phyloP scores from a whole-genome alignment of 2,329 filamentous ascomycete species.

The Aureobasidium sp. region DNA sequence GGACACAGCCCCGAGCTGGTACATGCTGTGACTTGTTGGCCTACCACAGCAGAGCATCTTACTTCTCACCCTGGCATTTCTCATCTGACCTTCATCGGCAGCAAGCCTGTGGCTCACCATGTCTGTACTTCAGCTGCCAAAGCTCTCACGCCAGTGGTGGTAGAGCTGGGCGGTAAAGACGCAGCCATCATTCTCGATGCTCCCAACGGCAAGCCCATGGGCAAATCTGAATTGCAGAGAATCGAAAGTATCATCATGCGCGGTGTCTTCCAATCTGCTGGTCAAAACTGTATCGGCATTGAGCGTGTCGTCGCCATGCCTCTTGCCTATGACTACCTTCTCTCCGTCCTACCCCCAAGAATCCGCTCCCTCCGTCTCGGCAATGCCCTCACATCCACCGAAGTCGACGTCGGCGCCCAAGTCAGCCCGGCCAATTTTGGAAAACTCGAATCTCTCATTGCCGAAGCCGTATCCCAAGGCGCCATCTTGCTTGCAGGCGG shows the following conservation, averaged over 20 bases:
- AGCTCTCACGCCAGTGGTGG: conserved; percentile 75
- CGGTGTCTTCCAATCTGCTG: conserved; percentile 88
- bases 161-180: conserved; percentile 93
- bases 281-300: conserved; percentile 96
- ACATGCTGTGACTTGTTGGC: conserved; percentile 83
- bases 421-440: conserved; percentile 71
- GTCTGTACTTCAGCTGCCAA: conserved; percentile 82
- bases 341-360: conserved; percentile 62
- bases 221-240: conserved; percentile 54
- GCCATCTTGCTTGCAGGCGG: conserved; percentile 78
- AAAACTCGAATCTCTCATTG: conserved; percentile 67
- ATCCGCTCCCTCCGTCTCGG: conserved; percentile 70
- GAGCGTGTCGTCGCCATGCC: conserved; percentile 82
- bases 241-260: conserved; percentile 79
- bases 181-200: conserved; percentile 85
- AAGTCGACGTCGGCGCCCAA: conserved; percentile 76
- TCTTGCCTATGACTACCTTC: conserved; percentile 63
- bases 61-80: conserved; percentile 77
- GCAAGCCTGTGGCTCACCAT: conserved; percentile 73
- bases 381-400: conserved; percentile 50
- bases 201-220: conserved; percentile 33
- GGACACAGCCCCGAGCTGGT: conserved; percentile 75
- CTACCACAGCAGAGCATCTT: conserved; percentile 67
- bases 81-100: conserved; percentile 96
- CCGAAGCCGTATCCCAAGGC: conserved; percentile 67